These are phyloP conservation scores for Myxozyma kluyveri DNA, from an alignment of 805 yeast genomes.

Conservation along the genomic window DNA sequence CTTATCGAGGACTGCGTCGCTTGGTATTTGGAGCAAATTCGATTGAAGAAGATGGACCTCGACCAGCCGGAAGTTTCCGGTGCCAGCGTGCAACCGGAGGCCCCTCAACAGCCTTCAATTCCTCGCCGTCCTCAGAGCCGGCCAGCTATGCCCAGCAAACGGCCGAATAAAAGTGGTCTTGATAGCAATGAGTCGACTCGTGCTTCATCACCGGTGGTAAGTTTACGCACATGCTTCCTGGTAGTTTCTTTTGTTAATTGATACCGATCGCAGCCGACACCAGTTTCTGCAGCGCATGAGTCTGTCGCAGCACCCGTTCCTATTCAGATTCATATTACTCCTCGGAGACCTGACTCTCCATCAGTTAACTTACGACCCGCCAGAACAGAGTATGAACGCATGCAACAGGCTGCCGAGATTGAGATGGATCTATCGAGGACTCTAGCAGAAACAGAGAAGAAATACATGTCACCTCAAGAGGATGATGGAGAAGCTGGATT, in stretches of 20 bases:
- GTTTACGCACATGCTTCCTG: too few relatives aligned
- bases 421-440: conserved; percentile 25
- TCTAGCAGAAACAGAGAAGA: conserved; percentile 22
- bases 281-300: too few relatives aligned
- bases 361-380: conserved; percentile 16
- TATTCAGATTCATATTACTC: conserved; percentile 13
- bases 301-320: conserved; percentile 8
- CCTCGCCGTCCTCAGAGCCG: not conserved
- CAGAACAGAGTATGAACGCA: conserved; percentile 9
- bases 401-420: conserved; percentile 24
- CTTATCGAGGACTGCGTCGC: not conserved
- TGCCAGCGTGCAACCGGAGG: too few relatives aligned
- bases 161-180: not conserved
- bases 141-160: not conserved
- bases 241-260: too few relatives aligned
- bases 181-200: not conserved
- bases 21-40: not conserved
- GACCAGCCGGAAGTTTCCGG: not conserved
- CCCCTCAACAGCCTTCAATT: not conserved
- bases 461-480: not conserved
- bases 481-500: not conserved
- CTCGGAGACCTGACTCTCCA: conserved; percentile 17
- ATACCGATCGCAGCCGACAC: too few relatives aligned
- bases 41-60: not conserved
- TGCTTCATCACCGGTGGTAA: not conserved